phyloP scores from a whole-genome alignment of 192 early-diverging fungal species.

The Coemansia sp. region DNA sequence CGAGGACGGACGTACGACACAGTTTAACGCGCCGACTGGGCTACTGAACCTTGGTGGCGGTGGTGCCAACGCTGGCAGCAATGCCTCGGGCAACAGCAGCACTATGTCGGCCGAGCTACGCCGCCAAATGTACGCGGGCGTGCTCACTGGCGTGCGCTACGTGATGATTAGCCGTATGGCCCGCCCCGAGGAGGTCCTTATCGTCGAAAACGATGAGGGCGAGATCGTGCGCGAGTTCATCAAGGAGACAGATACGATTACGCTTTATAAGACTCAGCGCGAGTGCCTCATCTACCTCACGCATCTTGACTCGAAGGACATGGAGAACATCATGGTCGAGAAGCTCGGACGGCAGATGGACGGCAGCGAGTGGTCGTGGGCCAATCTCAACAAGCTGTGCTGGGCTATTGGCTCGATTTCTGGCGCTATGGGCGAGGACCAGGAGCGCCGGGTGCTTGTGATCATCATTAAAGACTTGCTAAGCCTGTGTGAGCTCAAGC shows the following conservation, averaged over 20 bases:
- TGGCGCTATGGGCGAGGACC: conserved; percentile 95
- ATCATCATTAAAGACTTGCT: conserved; percentile 98
- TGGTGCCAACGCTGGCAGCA: conserved; percentile 29
- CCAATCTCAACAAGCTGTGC: conserved; percentile 96
- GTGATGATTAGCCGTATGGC: conserved; percentile 99
- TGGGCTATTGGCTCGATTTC: conserved; percentile 99
- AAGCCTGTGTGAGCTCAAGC: conserved; percentile 92
- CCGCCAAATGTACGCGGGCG: conserved; percentile 81
- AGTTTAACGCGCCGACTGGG: conserved; percentile 36
- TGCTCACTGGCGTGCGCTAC: conserved; percentile 82
- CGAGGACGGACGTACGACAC: conserved; percentile 70
- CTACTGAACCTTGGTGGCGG: conserved; percentile 48
- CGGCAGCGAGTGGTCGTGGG: conserved; percentile 97
- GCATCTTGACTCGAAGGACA: conserved; percentile 83
- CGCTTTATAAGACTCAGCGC: conserved; percentile 96
- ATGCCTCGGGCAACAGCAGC: conserved; percentile 21
- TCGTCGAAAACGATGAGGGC: conserved; percentile 99
- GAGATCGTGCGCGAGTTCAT: conserved; percentile 97
- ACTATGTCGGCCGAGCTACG: conserved; percentile 55
- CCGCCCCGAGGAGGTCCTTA: conserved; percentile 95
- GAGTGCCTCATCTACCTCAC: conserved; percentile 98
- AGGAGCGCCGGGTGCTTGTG: conserved; percentile 97
- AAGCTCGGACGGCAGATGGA: conserved; percentile 95
- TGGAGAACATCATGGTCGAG: conserved; percentile 93
- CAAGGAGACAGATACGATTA: conserved; percentile 98